Conservation (phyloP, 306 rosid genomes). For the Begonia peltatifolia region DNA sequence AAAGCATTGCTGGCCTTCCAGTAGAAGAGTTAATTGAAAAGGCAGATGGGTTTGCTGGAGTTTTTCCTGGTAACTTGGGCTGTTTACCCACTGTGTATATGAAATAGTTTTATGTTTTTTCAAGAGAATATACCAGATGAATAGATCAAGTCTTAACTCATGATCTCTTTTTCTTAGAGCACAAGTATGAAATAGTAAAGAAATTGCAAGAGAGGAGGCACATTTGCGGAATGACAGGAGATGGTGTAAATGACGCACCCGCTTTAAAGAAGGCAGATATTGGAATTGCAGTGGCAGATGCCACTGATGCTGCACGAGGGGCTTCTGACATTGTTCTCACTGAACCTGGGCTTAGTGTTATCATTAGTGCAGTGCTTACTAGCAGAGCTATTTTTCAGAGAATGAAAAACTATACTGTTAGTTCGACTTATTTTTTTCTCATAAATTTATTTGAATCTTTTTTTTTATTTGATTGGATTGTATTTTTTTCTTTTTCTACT, state of each 20-base stretch:
- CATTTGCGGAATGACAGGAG: constrained; percentile 89
- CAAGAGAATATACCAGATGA: no score
- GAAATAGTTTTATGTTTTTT: no score
- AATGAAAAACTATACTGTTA: constrained; percentile 76
- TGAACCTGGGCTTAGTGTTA: constrained; percentile 88
- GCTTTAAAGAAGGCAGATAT: constrained; percentile 88
- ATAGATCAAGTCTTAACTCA: no score
- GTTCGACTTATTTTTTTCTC: no score
- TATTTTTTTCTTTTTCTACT: no score
- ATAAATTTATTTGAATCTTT: no score
- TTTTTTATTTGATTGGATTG: no score
- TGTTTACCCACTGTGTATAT: not conserved
- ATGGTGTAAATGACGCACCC: constrained; percentile 92
- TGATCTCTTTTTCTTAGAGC: constrained; percentile 28
- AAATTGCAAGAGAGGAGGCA: constrained; percentile 61
- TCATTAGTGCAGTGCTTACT: constrained; percentile 73
- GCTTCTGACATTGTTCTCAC: constrained; percentile 95
- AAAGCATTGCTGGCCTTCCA: constrained; percentile 43
- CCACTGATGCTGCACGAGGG: constrained; percentile 85
- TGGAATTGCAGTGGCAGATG: constrained; percentile 89
- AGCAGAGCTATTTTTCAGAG: constrained; percentile 94
- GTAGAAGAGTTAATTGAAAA: constrained; percentile 80
- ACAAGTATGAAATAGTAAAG: constrained; percentile 84
- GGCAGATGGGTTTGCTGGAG: constrained; percentile 96
- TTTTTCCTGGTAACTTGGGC: constrained; percentile 60